Percentiles rank a stretch among this genome's conserved stretches.
Conservation (phyloP, 495 filamentous ascomycete genomes). For the Podospora bellae-mahoneyi region DNA sequence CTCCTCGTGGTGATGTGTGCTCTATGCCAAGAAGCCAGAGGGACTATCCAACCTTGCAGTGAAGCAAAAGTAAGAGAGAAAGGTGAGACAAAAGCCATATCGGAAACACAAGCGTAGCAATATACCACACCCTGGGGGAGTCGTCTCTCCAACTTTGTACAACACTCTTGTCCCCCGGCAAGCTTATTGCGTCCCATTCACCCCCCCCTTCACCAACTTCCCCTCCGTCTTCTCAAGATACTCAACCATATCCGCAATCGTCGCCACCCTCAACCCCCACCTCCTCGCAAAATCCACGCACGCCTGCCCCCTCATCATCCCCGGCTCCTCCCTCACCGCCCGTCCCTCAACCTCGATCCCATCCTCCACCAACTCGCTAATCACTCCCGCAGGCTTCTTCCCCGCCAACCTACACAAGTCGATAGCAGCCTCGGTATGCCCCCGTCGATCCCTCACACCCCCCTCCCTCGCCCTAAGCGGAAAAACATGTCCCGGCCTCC, state of each 20-base stretch:
- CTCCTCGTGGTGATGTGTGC: not conserved
- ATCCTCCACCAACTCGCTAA: conserved; percentile 82
- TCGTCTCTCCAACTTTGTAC: not conserved
- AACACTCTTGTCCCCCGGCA: not conserved
- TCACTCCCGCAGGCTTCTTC: conserved; percentile 70
- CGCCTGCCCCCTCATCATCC: conserved; percentile 90
- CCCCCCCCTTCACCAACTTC: conserved; percentile 32
- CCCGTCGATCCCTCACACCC: conserved; percentile 71
- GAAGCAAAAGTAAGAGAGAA: not conserved
- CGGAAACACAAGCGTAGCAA: not conserved
- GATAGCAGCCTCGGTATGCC: conserved; percentile 90
- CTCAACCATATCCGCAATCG: conserved; percentile 82
- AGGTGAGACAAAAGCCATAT: not conserved
- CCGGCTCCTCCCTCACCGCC: conserved; percentile 56
- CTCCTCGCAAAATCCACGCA: conserved; percentile 83
- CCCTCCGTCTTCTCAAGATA: conserved; percentile 70
- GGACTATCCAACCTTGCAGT: not conserved
- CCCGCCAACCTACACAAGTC: conserved; percentile 83
- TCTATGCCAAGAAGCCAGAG: not conserved
- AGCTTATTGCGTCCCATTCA: conserved; percentile 37
- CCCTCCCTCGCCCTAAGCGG: conserved; percentile 77
- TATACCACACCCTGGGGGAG: too few species aligned
- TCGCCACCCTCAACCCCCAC: conserved; percentile 91
- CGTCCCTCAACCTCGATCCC: conserved; percentile 60
- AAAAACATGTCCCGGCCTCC: conserved; percentile 87